Conservation (phyloP, 208 protist genomes). For the Wallacemonas rigidus region DNA sequence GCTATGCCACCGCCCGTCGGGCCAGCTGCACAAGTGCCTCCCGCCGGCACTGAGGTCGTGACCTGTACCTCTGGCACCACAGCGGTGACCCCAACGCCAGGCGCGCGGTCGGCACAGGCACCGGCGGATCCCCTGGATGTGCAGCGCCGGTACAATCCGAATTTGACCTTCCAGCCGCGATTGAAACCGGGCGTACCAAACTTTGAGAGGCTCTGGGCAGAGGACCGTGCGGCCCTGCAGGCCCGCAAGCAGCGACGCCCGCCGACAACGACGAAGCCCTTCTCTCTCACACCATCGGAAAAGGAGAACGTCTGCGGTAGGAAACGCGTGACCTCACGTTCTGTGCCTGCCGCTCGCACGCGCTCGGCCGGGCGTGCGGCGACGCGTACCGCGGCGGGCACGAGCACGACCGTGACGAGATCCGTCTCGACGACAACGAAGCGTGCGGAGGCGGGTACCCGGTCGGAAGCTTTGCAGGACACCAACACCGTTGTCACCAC, state of each 20-base stretch:
- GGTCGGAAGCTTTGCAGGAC: no score
- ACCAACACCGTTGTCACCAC: no score
- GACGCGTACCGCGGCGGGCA: slow-evolving; percentile 1
- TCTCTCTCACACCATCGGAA: slow-evolving; percentile 45
- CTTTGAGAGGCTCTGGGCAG: slow-evolving; percentile 73
- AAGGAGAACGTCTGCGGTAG: slow-evolving; percentile 34
- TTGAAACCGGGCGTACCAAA: slow-evolving; percentile 76
- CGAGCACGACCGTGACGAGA: slow-evolving; percentile 2
- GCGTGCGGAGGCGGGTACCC: no score
- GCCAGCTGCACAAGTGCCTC: no score
- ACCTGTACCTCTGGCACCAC: no score
- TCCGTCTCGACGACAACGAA: not conserved
- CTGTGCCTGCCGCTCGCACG: not conserved
- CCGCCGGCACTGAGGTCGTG: no score
- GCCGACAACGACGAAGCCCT: slow-evolving; percentile 50
- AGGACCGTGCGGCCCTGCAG: slow-evolving; percentile 42
- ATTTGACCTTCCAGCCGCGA: slow-evolving; percentile 79
- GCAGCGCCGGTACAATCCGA: slow-evolving; percentile 39
- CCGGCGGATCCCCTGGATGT: not conserved
- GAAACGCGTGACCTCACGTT: slow-evolving; percentile 19
- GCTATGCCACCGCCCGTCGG: no score
- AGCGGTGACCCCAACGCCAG: no score
- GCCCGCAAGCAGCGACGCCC: slow-evolving; percentile 50
- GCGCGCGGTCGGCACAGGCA: not conserved
- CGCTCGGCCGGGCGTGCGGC: not conserved